Conservation (phyloP, 2,329 filamentous ascomycete species). For the Xylariales sp. region DNA sequence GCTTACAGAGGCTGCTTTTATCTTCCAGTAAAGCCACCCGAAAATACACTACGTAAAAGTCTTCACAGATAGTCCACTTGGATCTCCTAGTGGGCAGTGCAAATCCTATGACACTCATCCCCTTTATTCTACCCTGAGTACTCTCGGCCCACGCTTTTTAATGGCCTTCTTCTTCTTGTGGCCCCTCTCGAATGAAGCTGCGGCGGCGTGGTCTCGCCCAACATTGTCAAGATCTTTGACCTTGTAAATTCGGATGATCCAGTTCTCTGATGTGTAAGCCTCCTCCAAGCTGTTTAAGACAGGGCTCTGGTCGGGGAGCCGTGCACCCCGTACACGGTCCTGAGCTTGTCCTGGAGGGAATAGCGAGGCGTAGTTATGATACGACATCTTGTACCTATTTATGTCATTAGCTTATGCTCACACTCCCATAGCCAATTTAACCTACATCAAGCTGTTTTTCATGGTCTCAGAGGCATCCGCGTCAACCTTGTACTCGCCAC, state of each 20-base stretch:
- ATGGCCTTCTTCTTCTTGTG: constrained; percentile 84
- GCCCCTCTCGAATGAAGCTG: constrained; percentile 77
- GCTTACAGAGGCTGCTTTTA: constrained; percentile 30
- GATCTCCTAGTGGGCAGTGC: background rate
- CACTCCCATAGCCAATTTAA: constrained; percentile 36
- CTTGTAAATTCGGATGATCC: constrained; percentile 99
- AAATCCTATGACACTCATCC: background rate
- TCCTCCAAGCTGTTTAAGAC: constrained; percentile 91
- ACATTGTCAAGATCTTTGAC: constrained; percentile 99
- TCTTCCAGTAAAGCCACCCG: constrained; percentile 33
- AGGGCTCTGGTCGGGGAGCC: constrained; percentile 85
- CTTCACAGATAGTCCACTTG: constrained; percentile 18
- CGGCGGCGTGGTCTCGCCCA: constrained; percentile 82
- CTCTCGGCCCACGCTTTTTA: constrained; percentile 78
- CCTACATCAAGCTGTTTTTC: constrained; percentile 99
- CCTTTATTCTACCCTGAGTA: constrained; percentile 75
- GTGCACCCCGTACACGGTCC: constrained; percentile 86
- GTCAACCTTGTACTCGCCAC: constrained; percentile 95
- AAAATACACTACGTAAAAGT: constrained; percentile 29
- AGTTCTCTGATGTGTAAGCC: constrained; percentile 99
- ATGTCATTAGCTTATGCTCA: constrained; percentile 43
- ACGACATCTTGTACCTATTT: constrained; percentile 98
- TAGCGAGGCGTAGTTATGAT: constrained; percentile 94
- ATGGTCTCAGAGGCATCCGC: constrained; percentile 94
- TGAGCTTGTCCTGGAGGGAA: constrained; percentile 92